Evolutionary conservation across 495 filamentous ascomycete genomes (phyloP).

Genomic region (Clavariopsis aquatica): DNA sequence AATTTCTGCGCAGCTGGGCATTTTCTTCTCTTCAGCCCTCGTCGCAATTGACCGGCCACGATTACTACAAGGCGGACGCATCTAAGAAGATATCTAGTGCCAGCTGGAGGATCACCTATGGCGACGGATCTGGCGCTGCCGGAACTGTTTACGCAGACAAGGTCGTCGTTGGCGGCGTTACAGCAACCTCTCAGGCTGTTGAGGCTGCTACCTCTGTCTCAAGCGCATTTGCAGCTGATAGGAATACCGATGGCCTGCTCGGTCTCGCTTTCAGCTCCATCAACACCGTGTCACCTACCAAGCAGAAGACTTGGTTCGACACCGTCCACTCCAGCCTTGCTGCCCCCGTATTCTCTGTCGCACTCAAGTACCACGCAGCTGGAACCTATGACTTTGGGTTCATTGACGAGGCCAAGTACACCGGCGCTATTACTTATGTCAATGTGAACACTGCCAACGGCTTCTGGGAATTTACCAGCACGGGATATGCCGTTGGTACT

Average conservation of each 20-base stretch:
- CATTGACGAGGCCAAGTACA: slow-evolving; percentile 65
- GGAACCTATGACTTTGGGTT: slow-evolving; percentile 76
- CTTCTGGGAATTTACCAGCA: slow-evolving; percentile 70
- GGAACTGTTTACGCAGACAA: slow-evolving; percentile 71
- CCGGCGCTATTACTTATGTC: slow-evolving; percentile 62
- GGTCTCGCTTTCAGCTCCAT: slow-evolving; percentile 70
- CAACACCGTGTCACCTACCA: slow-evolving; percentile 66
- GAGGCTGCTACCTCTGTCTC: slow-evolving; percentile 67
- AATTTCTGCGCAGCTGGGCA: slow-evolving; percentile 35
- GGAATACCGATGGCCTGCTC: slow-evolving; percentile 67
- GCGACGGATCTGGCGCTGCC: slow-evolving; percentile 65
- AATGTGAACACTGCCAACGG: slow-evolving; percentile 61
- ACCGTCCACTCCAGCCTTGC: slow-evolving; percentile 62
- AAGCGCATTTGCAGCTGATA: slow-evolving; percentile 58
- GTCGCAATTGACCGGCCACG: slow-evolving; percentile 58
- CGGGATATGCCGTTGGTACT: slow-evolving; percentile 62
- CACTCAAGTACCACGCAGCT: slow-evolving; percentile 63
- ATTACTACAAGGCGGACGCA: slow-evolving; percentile 57
- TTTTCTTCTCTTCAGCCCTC: slow-evolving; percentile 39
- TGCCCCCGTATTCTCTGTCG: slow-evolving; percentile 66
- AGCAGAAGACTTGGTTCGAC: slow-evolving; percentile 72
- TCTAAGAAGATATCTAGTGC: slow-evolving; percentile 55
- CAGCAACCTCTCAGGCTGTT: slow-evolving; percentile 65
- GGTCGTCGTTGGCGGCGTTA: slow-evolving; percentile 66
- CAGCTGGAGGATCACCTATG: slow-evolving; percentile 70